Percentiles rank a stretch among this genome's conserved stretches.
Evolutionary conservation across 106 monocot genomes (phyloP).

Genomic region (Apostasia ramifera): DNA sequence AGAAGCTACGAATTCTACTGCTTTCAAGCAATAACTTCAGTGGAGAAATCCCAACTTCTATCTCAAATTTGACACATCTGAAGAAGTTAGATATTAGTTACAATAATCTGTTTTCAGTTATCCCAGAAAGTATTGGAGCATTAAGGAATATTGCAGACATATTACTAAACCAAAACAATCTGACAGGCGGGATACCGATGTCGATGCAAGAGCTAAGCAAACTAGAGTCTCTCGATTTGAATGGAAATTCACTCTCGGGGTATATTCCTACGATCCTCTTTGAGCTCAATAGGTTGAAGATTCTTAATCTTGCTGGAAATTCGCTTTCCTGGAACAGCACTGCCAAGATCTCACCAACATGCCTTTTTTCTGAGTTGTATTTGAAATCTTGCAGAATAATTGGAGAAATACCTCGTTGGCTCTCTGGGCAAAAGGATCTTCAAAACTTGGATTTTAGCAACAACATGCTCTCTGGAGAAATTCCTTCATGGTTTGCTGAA

Average conservation of each 20-base stretch:
- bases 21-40: constrained; percentile 4
- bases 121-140: constrained; percentile 9
- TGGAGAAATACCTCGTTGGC: constrained; percentile 16
- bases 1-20: background rate
- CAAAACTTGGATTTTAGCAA: constrained; percentile 12
- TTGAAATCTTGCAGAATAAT: constrained; percentile 10
- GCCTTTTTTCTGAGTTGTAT: constrained; percentile 10
- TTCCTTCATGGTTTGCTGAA: constrained; percentile 7
- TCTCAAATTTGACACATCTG: background rate
- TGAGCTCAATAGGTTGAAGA: constrained; percentile 10
- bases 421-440: constrained; percentile 9
- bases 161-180: constrained; percentile 11
- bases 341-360: constrained; percentile 4
- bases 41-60: constrained; percentile 10
- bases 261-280: constrained; percentile 10
- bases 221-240: constrained; percentile 7
- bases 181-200: constrained; percentile 8
- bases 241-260: constrained; percentile 14
- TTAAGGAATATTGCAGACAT: constrained; percentile 8
- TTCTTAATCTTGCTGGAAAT: constrained; percentile 11
- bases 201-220: background rate
- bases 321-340: constrained; percentile 10
- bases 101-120: constrained; percentile 12
- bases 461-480: constrained; percentile 13
- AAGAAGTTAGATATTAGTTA: constrained; percentile 13